Conservation (phyloP, 78 protist genomes). For the Planoprotostelium fungivorum region DNA sequence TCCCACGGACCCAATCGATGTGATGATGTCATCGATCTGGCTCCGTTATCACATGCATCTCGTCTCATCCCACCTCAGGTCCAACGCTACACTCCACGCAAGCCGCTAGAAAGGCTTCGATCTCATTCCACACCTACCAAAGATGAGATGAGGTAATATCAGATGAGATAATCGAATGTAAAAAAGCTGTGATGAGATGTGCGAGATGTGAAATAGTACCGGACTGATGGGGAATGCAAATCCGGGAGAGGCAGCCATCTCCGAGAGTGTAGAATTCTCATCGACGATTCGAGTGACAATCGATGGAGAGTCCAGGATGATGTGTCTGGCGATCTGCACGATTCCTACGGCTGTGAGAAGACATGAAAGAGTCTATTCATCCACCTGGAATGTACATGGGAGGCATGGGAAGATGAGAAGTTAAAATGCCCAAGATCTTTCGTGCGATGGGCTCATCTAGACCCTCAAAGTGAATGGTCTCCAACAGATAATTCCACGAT, state of each 20-base stretch:
- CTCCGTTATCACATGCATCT: not conserved
- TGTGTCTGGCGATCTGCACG: not conserved
- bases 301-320: not conserved
- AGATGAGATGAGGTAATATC: too few species aligned
- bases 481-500: not conserved
- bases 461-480: not conserved
- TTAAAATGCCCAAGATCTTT: not conserved
- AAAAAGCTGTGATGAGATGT: too few species aligned
- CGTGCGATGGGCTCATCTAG: not conserved
- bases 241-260: not conserved
- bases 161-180: too few species aligned
- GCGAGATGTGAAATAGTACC: too few species aligned
- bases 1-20: not conserved
- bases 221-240: not conserved
- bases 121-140: not conserved
- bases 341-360: not conserved
- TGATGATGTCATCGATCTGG: not conserved
- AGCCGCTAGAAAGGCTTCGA: not conserved
- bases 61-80: not conserved
- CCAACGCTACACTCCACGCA: not conserved
- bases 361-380: not conserved
- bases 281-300: not conserved
- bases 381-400: not conserved
- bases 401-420: not conserved
- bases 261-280: not conserved